Evolutionary conservation across 768 basidiomycete species (phyloP).

Genomic region (Pulveroboletus sp.): DNA sequence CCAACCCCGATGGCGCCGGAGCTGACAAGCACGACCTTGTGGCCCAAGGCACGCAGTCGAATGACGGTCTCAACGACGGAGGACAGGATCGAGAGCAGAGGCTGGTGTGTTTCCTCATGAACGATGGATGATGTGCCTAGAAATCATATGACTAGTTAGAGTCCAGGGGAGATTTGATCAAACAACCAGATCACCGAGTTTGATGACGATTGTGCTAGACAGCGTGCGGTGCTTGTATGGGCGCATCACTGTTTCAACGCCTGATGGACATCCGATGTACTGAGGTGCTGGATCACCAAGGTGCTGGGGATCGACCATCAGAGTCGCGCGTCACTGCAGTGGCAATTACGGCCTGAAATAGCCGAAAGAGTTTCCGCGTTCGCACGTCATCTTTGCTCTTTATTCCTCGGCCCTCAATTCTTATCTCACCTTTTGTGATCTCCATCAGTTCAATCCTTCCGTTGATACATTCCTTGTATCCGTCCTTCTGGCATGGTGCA

Average conservation of each 20-base stretch:
- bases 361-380: too few species aligned
- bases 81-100: conserved; percentile 86
- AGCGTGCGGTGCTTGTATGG: conserved; percentile 22
- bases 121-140: conserved; percentile 92
- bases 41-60: conserved; percentile 70
- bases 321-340: background rate
- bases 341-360: too few species aligned
- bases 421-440: too few species aligned
- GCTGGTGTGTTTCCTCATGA: conserved; percentile 89
- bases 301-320: conserved; percentile 15
- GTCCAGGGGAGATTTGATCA: background rate
- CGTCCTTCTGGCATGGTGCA: too few species aligned
- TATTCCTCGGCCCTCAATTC: too few species aligned
- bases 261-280: background rate
- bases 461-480: too few species aligned
- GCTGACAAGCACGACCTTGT: conserved; percentile 92
- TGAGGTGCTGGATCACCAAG: conserved; percentile 3
- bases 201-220: conserved; percentile 77
- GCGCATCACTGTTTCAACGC: conserved; percentile 14
- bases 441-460: too few species aligned
- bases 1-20: conserved; percentile 99
- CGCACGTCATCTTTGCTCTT: too few species aligned
- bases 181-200: conserved; percentile 57
- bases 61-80: conserved; percentile 90
- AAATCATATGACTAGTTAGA: conserved; percentile 11